A percentile compares a stretch with the other conserved stretches of the same genome.
phyloP scores from a whole-genome alignment of 2,329 filamentous ascomycete species.

The Botrytis squamosa region DNA sequence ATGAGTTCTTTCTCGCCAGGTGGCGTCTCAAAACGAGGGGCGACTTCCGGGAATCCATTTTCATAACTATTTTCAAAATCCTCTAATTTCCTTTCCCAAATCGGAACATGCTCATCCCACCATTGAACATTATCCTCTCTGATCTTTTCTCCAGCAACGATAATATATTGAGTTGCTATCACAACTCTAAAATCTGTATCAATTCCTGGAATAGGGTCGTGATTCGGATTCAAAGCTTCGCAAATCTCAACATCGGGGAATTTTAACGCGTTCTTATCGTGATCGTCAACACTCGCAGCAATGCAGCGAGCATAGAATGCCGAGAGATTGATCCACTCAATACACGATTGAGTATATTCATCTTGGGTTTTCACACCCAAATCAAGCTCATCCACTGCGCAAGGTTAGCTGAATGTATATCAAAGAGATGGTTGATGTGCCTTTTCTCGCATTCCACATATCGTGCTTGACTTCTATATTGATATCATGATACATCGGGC shows the following conservation, averaged over 20 bases:
- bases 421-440: background rate
- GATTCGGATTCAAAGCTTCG: background rate
- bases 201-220: background rate
- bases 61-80: background rate
- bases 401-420: background rate
- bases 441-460: background rate
- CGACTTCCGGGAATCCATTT: background rate
- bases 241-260: background rate
- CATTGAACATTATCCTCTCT: background rate
- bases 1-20: background rate
- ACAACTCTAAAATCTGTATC: background rate
- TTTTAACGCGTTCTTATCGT: background rate
- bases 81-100: background rate
- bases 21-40: background rate
- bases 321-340: constrained; percentile 2
- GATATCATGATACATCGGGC: background rate
- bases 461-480: constrained; percentile 1
- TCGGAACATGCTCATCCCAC: background rate
- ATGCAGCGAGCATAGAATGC: background rate
- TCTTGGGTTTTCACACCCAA: background rate
- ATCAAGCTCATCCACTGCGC: background rate
- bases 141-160: background rate
- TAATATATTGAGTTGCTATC: background rate
- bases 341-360: background rate
- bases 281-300: background rate